phyloP scores from a whole-genome alignment of 257 asterid species.

The Orobanche coerulescens region DNA sequence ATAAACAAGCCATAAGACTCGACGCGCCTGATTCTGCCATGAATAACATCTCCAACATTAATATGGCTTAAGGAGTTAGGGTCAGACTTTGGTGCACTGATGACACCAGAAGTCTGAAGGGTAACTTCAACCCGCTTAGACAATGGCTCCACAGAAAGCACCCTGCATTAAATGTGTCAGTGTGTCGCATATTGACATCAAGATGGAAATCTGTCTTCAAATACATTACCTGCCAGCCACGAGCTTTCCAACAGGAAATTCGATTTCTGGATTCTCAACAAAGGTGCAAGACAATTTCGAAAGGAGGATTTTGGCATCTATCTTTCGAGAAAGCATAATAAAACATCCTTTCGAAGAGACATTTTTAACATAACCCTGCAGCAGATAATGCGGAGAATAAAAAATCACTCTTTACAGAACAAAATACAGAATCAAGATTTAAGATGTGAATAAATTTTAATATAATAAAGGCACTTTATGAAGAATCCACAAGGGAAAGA shows the following conservation, averaged over 20 bases:
- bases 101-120: slow-evolving; percentile 57
- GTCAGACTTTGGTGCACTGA: slow-evolving; percentile 33
- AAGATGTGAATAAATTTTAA: neutral
- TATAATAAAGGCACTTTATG: neutral
- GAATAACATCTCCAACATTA: slow-evolving; percentile 53
- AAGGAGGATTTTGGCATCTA: slow-evolving; percentile 78
- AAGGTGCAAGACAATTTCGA: slow-evolving; percentile 73
- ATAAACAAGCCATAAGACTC: slow-evolving; percentile 83
- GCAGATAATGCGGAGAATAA: slow-evolving; percentile 12
- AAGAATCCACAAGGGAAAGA: neutral
- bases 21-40: slow-evolving; percentile 76
- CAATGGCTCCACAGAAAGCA: slow-evolving; percentile 72
- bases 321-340: slow-evolving; percentile 68
- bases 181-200: slow-evolving; percentile 22
- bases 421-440: neutral
- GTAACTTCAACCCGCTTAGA: slow-evolving; percentile 87
- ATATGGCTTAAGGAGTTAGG: slow-evolving; percentile 38
- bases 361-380: slow-evolving; percentile 83
- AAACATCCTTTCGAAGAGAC: slow-evolving; percentile 80
- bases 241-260: slow-evolving; percentile 76
- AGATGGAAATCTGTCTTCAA: slow-evolving; percentile 12
- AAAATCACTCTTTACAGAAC: slow-evolving; percentile 7
- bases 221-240: slow-evolving; percentile 66
- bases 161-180: slow-evolving; percentile 50
- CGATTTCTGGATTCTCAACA: slow-evolving; percentile 63